Conservation (phyloP, 768 basidiomycete genomes). For the Mrakia blollopis region DNA sequence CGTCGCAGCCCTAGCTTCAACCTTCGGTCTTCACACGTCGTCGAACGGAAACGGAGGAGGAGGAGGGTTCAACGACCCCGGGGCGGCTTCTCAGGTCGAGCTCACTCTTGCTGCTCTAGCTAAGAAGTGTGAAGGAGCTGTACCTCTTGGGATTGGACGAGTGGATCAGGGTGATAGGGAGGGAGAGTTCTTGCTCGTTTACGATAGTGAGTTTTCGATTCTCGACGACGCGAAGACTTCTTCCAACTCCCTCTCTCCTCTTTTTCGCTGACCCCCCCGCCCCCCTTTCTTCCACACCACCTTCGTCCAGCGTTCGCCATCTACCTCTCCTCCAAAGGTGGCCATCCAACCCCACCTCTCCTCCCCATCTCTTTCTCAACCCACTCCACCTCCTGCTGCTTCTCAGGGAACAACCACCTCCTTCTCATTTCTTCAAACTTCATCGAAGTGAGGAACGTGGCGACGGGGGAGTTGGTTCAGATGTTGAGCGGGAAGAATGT, state of each 20-base stretch:
- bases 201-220: constrained; percentile 58
- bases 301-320: constrained; percentile 73
- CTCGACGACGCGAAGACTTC: neutral
- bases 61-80: neutral
- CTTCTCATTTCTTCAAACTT: constrained; percentile 81
- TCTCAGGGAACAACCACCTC: constrained; percentile 82
- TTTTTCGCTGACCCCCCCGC: neutral
- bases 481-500: constrained; percentile 62
- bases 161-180: constrained; percentile 53
- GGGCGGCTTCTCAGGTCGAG: constrained; percentile 37
- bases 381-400: constrained; percentile 78
- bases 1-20: neutral
- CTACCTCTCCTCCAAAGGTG: constrained; percentile 75
- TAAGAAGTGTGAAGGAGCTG: constrained; percentile 71
- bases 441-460: constrained; percentile 74
- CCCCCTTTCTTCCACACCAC: constrained; percentile 9
- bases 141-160: constrained; percentile 84
- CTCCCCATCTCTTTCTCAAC: constrained; percentile 76
- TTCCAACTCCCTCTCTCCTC: neutral
- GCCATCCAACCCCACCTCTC: constrained; percentile 63
- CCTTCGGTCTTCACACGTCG: constrained; percentile 46
- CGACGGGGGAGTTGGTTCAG: constrained; percentile 41
- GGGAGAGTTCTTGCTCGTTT: constrained; percentile 82
- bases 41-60: constrained; percentile 51
- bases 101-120: constrained; percentile 57